Evolutionary conservation across 805 yeast species (phyloP), one percentile per base, ranked within the genome.

Genomic region (Kregervanrija fluxuum): DNA sequence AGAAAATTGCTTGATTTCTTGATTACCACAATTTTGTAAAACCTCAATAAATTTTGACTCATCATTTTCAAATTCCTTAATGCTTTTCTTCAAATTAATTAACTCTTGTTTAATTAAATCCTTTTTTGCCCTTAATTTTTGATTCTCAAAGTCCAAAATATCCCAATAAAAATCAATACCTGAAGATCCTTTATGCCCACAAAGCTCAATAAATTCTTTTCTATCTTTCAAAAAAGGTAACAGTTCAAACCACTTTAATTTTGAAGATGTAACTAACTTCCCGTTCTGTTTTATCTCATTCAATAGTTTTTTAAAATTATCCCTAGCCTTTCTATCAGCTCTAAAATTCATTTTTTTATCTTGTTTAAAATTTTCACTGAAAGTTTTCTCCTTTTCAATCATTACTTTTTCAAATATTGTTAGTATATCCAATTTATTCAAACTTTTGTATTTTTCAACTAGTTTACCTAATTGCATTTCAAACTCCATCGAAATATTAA

Each of bases 121-220:
- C 43, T 75, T 75, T 55, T 79, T 77, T 16, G 80, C 77, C 47
- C 72, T 74, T 38, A 85, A 57, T 1, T 69, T 55, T 43, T 79
- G 74, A 32, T 73, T 70, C 53, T 77, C 79, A 45, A 77, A 81
- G 52, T 83, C 89, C 3, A 83, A 71, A 0, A 74, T 54, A 59
- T 89, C 95, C 76, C 86, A 75, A 59, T 83, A 88, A 35, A 85
- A 62, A 50, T 88, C 95, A 36, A 81, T 56, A 1, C 95, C 83
- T 1, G 80, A 73, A 0, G 96, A 87, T 0, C 96, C 95, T 38
- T 75, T 69, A 43, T 89, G 71, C 0, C 95, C 95, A 45, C 88
- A 70, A 33, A 88, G 50, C 16, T 72, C 77, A 12, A 75, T 54
- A 55, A 83, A 88, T 12, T 77, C 64, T 38, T 67, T 68, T 48